Evolutionary conservation across 139 green algal genomes (phyloP).

Genomic region (Deuterostichococcus epilithicus): DNA sequence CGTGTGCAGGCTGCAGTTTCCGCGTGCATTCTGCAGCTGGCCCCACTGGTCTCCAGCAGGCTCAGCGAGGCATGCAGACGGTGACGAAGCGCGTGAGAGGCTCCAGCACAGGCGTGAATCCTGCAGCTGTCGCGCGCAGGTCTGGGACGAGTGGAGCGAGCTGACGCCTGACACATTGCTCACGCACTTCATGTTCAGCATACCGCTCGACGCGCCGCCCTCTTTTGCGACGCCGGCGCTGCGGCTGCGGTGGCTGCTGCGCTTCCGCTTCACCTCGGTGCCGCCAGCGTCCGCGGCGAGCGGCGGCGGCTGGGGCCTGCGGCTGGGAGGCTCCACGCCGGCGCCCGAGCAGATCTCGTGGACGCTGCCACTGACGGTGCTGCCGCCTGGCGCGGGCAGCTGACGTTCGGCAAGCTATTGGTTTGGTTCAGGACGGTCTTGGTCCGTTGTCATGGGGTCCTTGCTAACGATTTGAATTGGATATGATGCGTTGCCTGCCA

Average conservation of each 20-base stretch:
- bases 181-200: slow-evolving; percentile 68
- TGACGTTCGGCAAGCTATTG: no score
- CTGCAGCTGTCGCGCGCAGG: no score
- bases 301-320: slow-evolving; percentile 13
- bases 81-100: no score
- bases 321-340: neutral
- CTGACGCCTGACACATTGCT: slow-evolving; percentile 54
- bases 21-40: no score
- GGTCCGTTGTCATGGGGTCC: no score
- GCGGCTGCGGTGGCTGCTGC: slow-evolving; percentile 60
- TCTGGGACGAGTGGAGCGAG: slow-evolving; percentile 68
- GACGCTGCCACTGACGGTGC: slow-evolving; percentile 59
- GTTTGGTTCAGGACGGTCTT: no score
- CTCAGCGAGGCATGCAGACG: no score
- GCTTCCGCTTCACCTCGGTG: slow-evolving; percentile 66
- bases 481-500: no score
- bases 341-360: slow-evolving; percentile 61
- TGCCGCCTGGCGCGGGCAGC: neutral
- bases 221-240: slow-evolving; percentile 75
- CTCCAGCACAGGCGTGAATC: no score
- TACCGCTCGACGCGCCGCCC: slow-evolving; percentile 58
- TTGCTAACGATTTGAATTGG: no score
- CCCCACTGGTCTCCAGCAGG: no score
- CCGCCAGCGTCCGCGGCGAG: neutral
- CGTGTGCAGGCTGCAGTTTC: no score